Evolutionary conservation across 768 basidiomycete species (phyloP).

Genomic region (Clitopilus hobsonii): DNA sequence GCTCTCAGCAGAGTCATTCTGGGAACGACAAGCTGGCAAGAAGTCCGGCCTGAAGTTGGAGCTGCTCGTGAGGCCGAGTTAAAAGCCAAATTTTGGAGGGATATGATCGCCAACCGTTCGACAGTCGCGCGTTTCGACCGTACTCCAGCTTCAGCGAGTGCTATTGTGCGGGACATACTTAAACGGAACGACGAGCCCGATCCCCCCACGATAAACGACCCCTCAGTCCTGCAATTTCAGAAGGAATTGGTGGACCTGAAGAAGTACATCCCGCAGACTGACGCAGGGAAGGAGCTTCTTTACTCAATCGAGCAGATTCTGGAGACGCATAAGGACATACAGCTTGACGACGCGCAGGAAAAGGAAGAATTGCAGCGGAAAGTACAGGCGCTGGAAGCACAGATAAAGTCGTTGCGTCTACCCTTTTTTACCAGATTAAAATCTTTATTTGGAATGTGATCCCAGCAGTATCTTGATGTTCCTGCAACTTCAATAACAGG

Average conservation of each 20-base stretch:
- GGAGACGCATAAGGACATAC: slow-evolving; percentile 1
- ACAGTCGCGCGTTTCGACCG: too few species aligned
- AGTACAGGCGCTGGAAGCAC: neutral
- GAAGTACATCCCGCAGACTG: neutral
- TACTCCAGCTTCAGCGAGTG: too few species aligned
- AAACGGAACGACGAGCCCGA: too few species aligned
- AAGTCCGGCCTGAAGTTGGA: slow-evolving; percentile 6
- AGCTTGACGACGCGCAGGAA: neutral
- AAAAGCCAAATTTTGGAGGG: too few species aligned
- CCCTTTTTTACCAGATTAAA: neutral
- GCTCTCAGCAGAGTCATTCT: slow-evolving; percentile 20
- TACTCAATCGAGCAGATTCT: slow-evolving; percentile 1
- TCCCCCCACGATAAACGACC: too few species aligned
- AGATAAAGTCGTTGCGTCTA: neutral
- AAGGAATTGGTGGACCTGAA: slow-evolving; percentile 11
- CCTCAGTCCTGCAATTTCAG: slow-evolving; percentile 14
- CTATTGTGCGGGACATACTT: too few species aligned
- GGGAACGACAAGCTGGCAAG: slow-evolving; percentile 28
- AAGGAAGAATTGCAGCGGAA: neutral
- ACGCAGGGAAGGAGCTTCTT: slow-evolving; percentile 3
- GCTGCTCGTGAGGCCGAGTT: neutral
- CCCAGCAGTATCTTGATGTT: too few species aligned
- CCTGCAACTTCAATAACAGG: too few species aligned
- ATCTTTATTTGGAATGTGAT: too few species aligned
- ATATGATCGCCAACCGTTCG: neutral